Base-by-base conservation (phyloP, 768 basidiomycete genomes). In the Leucosporidium yakuticum region DNA sequence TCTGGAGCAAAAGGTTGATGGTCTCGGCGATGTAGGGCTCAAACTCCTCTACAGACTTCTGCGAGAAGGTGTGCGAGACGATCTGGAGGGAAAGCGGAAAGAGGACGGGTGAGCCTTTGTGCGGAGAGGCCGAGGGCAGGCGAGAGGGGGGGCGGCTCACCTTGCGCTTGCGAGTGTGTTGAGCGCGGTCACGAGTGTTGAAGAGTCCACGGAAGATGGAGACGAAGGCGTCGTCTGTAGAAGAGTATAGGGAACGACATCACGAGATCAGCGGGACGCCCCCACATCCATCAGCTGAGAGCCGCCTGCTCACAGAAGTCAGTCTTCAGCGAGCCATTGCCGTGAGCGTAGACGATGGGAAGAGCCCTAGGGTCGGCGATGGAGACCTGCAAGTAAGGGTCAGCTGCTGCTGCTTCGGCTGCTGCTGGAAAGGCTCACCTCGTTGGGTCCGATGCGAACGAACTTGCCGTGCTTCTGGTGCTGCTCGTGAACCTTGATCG, bases 91-190 rank as follows among this genome's bases (percentile, higher is more conserved):
- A 44, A 44, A 15, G 39, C 39, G 39, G 39, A 44, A 44, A 15
- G 39, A 44, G 39, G 17, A 15, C 39, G 39, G 39, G 14, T 44
- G 39, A 44, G 39, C 34, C 12, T 36, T 5, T 12, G 6, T 36
- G 34, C 39, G 39, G 14, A 15, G 17, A 44, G 39, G 39, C 39
- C 39, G 39, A 44, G 39, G 39, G 82, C 25, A 76, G 75, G n/a
- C 85, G 84, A 61, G 39, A 44, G 39, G 39, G 39, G n/a, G 39
- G 34, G 34, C 34, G 12, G 50, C 75, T 86, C 85, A 96, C 89
- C 80, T 95, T 95, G 80, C 91, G 86, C 80, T 93, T 95, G 53
- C 91, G 85, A 9, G 89, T 83, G 77, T 95, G 91, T 65, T 91
- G 88, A 23, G 60, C 69, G 23, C 71, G 62, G 69, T 74, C 67